phyloP scores from a whole-genome alignment of 495 filamentous ascomycete genomes.

The Bombardia bombarda region DNA sequence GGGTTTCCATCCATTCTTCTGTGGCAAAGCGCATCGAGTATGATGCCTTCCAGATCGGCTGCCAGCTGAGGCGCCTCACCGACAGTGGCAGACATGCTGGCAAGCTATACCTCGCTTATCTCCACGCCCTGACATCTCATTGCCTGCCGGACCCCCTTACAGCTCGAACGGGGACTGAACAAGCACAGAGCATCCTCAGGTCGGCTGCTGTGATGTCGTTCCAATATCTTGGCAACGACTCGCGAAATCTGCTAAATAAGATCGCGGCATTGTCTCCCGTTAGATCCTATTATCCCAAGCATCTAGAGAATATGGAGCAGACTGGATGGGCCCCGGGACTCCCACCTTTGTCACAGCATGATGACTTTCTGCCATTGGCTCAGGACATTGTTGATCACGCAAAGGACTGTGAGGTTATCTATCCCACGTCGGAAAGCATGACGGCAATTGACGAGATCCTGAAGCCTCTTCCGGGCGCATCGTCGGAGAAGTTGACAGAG shows the following conservation, averaged over 20 bases:
- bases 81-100: conserved; percentile 46
- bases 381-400: neutral
- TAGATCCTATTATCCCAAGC: neutral
- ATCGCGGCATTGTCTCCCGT: neutral
- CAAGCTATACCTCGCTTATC: conserved; percentile 44
- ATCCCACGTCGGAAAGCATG: no score
- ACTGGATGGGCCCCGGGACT: neutral
- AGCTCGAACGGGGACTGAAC: conserved; percentile 51
- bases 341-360: neutral
- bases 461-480: neutral
- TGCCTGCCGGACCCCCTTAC: conserved; percentile 52
- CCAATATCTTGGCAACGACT: conserved; percentile 29
- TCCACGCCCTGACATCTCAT: conserved; percentile 56
- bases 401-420: no score
- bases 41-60: conserved; percentile 40
- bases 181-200: conserved; percentile 42
- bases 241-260: neutral
- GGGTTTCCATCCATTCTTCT: conserved; percentile 23
- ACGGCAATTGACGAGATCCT: no score
- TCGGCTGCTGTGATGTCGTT: conserved; percentile 47
- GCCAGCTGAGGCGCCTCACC: conserved; percentile 35
- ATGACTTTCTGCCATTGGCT: neutral
- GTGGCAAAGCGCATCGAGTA: conserved; percentile 12
- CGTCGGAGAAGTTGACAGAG: conserved; percentile 16
- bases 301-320: neutral